Conservation (phyloP, 2,329 filamentous ascomycete genomes). For the Chaetomiaceae sp. region DNA sequence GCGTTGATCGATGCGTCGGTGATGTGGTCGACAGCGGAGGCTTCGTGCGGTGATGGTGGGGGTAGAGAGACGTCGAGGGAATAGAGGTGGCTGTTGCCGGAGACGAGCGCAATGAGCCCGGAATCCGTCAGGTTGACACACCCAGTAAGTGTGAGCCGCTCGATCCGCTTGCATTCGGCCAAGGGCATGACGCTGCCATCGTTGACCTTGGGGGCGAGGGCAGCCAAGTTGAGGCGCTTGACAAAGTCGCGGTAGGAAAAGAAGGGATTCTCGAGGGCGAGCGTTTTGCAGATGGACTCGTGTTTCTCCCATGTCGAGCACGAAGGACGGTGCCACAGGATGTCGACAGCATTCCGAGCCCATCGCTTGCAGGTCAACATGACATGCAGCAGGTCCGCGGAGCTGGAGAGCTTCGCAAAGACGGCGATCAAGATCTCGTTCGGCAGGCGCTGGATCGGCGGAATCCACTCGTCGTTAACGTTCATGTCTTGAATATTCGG, state of each 20-base stretch:
- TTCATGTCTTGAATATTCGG: slow-evolving; percentile 73
- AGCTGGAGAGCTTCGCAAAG: slow-evolving; percentile 75
- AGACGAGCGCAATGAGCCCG: slow-evolving; percentile 73
- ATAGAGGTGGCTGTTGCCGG: slow-evolving; percentile 74
- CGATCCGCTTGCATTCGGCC: slow-evolving; percentile 79
- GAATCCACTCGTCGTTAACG: slow-evolving; percentile 61
- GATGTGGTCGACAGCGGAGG: slow-evolving; percentile 55
- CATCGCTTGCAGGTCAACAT: slow-evolving; percentile 94
- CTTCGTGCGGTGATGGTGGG: background rate
- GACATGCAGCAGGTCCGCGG: slow-evolving; percentile 75
- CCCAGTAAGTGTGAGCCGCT: slow-evolving; percentile 87
- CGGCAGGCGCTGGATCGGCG: slow-evolving; percentile 80
- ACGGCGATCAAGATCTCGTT: slow-evolving; percentile 93
- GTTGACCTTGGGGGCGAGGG: slow-evolving; percentile 68
- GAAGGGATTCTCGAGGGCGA: slow-evolving; percentile 67
- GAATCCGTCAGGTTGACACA: slow-evolving; percentile 81
- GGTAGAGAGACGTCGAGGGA: slow-evolving; percentile 81
- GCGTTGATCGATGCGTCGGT: slow-evolving; percentile 75
- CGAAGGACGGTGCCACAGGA: slow-evolving; percentile 90
- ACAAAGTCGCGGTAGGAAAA: slow-evolving; percentile 89
- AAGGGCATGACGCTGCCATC: slow-evolving; percentile 86
- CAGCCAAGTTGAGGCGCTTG: slow-evolving; percentile 84
- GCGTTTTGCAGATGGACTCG: slow-evolving; percentile 72
- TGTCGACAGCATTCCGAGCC: slow-evolving; percentile 86
- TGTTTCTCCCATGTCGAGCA: slow-evolving; percentile 85